Base-by-base conservation (phyloP, 1,284 basidiomycete genomes). In the Rugosomyces carneus region DNA sequence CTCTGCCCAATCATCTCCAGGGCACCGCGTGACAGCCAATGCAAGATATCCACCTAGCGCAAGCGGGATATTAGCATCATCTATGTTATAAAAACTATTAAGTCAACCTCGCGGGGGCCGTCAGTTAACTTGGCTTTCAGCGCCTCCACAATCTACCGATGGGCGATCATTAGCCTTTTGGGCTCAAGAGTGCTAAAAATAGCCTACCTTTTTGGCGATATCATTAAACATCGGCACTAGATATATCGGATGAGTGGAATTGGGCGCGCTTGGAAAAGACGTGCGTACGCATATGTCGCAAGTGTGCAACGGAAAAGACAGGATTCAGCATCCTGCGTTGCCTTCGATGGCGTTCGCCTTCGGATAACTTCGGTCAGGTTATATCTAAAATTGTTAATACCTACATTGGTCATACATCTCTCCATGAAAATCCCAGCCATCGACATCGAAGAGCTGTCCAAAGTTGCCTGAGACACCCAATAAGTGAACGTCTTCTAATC, bases 141-240 rank as follows among this genome's bases (percentile, higher is more conserved):
- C 10, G 49, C 35, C 5, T 13, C 36, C 18, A 41, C 24, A 18
- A 51, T 45, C 51, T 52, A 32, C 10, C n/a, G 31, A 19, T 13
- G 21, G 16, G n/a, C n/a, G 13, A 37, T 38, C 4, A 24, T 23
- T 3, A 19, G n/a, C n/a, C 37, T 8, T 23, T 43, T 29, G 15
- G 16, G 31, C 15, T 26, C 5, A 21, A 13, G 3, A 13, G 1
- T 15, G 24, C 21, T 18, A 16, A 19, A 37, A 6, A 15, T 55
- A 43, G 19, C 21, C 5, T 23, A 71, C 64, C 50, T 60, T 58
- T 29, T 60, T 49, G 0, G 66, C 55, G 23, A 74, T 64, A 1
- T 61, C 59, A 31, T 64, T 60, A 21, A 75, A 65, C 5, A 61
- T 57, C 0, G 67, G 68, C 31, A 71, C 60, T 56, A 23, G 5